Base-by-base conservation (phyloP, 2,329 filamentous ascomycete genomes). In the Penicillium sp. region DNA sequence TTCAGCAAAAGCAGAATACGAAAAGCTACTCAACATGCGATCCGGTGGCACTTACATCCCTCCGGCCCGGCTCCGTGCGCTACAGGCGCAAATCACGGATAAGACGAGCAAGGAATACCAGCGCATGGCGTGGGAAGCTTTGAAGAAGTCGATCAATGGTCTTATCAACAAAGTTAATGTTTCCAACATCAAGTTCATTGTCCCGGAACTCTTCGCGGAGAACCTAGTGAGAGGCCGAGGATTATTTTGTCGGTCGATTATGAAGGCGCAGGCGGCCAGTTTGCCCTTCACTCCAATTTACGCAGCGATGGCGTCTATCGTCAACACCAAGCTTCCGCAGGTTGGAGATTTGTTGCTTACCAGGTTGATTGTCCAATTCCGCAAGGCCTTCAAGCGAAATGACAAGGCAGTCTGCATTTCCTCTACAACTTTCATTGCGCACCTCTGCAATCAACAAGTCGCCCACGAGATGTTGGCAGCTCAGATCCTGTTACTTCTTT, bases 121-220 rank as follows among this genome's bases (percentile, higher is more conserved):
- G 83, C 90, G 94, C 68, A 96, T 99, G 91, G 92, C 93, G 9
- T 99, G 94, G 94, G 94, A 99, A 77, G 93, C 93, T 13, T 80
- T 99, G 70, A 99, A 99, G 81, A 99, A 99, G 81, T 94, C 90
- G 49, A 96, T 99, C 78, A 97, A 99, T 73, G 94, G 94, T 68
- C 80, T 99, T 64, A 96, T 99, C 83, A 99, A 99, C 83, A 99
- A 99, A 81, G 90, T 97, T 81, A 97, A 97, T 77, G 90, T 93
- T 55, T 91, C 90, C 35, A 99, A 99, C 75, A 97, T 99, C 83
- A 97, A 99, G 77, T 85, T 90, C 71, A 97, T 99, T 61, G 92
- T 97, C 25, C 93, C 93, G 1, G 94, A 99, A 78, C 82, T 99
- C 45, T 99, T 99, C 76, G 86, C 87, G 49, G 94, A 99, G 81